Evolutionary conservation across 768 basidiomycete genomes (phyloP).

Genomic region (Tricholoma furcatifolium): DNA sequence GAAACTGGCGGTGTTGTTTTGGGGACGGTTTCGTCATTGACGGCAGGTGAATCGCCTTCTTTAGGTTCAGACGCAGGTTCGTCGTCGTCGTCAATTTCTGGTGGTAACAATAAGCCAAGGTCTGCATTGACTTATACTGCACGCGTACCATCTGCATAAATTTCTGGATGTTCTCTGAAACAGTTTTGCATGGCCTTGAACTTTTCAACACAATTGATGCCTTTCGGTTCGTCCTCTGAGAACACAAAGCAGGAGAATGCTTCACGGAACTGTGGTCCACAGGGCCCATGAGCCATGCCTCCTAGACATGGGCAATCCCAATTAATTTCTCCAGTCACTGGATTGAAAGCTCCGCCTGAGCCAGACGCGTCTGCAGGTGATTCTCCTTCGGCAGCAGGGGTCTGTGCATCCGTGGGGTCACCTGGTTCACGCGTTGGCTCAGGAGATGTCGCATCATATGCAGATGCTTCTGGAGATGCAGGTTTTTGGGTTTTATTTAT

Average conservation of each 20-base stretch:
- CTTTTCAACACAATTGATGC: constrained; percentile 96
- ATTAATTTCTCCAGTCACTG: constrained; percentile 98
- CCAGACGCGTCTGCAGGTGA: constrained; percentile 12
- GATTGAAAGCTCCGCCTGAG: constrained; percentile 74
- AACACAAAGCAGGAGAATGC: constrained; percentile 97
- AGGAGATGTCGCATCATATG: constrained; percentile 9
- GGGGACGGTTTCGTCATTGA: too few relatives aligned
- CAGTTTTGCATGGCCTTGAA: constrained; percentile 98
- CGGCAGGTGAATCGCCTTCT: too few relatives aligned
- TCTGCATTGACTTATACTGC: constrained; percentile 7
- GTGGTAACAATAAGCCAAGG: not conserved
- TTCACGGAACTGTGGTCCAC: constrained; percentile 88
- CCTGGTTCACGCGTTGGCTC: constrained; percentile 4
- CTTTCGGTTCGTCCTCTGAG: constrained; percentile 95
- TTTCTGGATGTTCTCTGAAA: constrained; percentile 93
- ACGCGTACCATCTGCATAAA: constrained; percentile 88
- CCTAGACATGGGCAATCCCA: constrained; percentile 99
- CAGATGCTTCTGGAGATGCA: not conserved
- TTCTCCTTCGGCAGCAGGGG: constrained; percentile 8
- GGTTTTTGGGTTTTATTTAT: not conserved
- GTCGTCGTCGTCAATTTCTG: constrained; percentile 69
- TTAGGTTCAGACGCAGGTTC: constrained; percentile 14
- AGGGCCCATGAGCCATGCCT: constrained; percentile 98
- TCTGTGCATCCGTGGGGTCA: not conserved
- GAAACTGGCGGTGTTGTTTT: too few relatives aligned